Evolutionary conservation across 2,329 filamentous ascomycete genomes (phyloP), one percentile per base, ranked within the genome.

Genomic region (Trichophyton schoenleinii): DNA sequence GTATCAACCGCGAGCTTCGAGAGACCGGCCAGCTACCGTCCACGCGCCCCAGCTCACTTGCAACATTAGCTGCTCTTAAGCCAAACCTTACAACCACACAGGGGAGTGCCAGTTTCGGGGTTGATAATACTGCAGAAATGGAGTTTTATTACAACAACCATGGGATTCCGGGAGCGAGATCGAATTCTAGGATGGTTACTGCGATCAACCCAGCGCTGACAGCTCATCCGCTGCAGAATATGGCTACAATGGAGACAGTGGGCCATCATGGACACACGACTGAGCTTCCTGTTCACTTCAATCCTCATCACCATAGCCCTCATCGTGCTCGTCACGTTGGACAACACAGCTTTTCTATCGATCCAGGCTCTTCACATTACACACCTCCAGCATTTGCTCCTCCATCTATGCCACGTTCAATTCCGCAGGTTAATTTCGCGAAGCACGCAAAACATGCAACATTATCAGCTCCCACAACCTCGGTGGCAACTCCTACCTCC

Each of bases 61-160:
- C 48, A 18, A 41, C 59, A 13, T 25, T 61, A 9, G 60, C 60
- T 58, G n/a, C 42, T 6, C n/a, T 61, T 8, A 58, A 63, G 28
- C 66, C 60, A 4, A 70, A 64, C 57, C 52, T 60, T 13, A 64
- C 60, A 63, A 70, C 64, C 58, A 61, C 62, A 4, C 59, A 66
- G n/a, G 61, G 52, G 13, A 41, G 61, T 28, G 62, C 61, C 25
- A 61, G 62, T 28, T 55, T 15, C 15, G n/a, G 49, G 1, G 60
- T 62, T 15, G 60, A 63, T 2, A 36, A 31, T 25, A 6, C 57
- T 28, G 36, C n/a, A 20, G 52, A 59, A 3, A 60, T 66, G 60
- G 60, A 63, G 13, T 42, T 52, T 59, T 49, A 42, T 28, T 41
- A 62, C 55, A 9, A 53, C 20, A 63, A 58, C 46, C 22, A 41